Evolutionary conservation across 306 rosid species (phyloP).

Genomic region (Glycine tomentella): DNA sequence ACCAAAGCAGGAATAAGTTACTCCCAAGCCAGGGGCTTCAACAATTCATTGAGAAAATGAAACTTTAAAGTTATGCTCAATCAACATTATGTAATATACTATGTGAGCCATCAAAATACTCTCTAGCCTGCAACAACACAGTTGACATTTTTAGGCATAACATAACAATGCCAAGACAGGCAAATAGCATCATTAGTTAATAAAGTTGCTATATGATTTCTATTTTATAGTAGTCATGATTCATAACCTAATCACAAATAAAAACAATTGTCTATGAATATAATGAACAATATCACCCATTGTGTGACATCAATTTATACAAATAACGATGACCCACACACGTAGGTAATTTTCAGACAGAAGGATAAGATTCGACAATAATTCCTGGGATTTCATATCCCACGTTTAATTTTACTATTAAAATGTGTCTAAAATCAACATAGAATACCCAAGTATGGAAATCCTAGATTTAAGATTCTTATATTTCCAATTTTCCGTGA

Average conservation of each 20-base stretch:
- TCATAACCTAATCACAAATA: background rate
- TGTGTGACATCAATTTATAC: constrained; percentile 27
- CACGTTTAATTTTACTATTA: background rate
- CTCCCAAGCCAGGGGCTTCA: constrained; percentile 22
- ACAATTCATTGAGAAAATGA: constrained; percentile 4
- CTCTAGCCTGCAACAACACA: background rate
- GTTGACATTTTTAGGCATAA: constrained; percentile 29
- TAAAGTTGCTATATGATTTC: background rate
- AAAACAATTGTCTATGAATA: background rate
- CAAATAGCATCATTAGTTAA: constrained; percentile 32
- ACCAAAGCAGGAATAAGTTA: constrained; percentile 38
- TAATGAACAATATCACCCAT: constrained; percentile 1
- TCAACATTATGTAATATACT: constrained; percentile 1
- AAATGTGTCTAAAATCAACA: background rate
- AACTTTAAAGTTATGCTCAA: background rate
- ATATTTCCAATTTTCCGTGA: constrained; percentile 14
- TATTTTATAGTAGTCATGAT: background rate
- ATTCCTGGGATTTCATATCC: constrained; percentile 3
- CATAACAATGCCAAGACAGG: background rate
- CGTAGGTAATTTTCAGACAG: background rate
- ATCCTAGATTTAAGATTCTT: constrained; percentile 4
- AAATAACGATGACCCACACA: background rate
- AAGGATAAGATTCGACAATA: constrained; percentile 6
- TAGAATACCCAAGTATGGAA: background rate
- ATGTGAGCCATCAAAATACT: constrained; percentile 4